Evolutionary conservation across 345 rosid species (phyloP).

Genomic region (Punica granatum): DNA sequence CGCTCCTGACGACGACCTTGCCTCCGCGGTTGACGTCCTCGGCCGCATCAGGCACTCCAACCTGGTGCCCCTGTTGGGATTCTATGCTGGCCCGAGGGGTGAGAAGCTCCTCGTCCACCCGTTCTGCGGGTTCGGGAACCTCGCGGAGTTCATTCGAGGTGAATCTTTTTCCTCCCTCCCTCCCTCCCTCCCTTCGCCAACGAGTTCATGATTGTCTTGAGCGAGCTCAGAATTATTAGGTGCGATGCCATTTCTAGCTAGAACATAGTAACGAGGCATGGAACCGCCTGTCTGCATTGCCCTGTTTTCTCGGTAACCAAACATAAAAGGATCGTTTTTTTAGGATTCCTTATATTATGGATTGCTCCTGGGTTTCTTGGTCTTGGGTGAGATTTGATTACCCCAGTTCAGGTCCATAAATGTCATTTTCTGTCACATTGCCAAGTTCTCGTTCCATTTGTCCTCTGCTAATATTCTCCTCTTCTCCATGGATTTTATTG

Average conservation of each 20-base stretch:
- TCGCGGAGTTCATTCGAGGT: slow-evolving; percentile 71
- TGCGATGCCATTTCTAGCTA: background rate
- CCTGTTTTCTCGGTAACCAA: too few relatives aligned
- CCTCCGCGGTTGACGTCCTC: slow-evolving; percentile 37
- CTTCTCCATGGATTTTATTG: background rate
- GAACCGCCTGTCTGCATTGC: too few relatives aligned
- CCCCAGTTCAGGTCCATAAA: too few relatives aligned
- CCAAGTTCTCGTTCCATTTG: too few relatives aligned
- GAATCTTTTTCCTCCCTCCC: slow-evolving; percentile 11
- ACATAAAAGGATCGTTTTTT: too few relatives aligned
- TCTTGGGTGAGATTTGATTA: too few relatives aligned
- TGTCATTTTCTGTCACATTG: too few relatives aligned
- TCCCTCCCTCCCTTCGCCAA: too few relatives aligned
- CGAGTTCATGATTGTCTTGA: background rate
- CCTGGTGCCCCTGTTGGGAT: slow-evolving; percentile 84
- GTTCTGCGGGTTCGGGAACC: slow-evolving; percentile 52
- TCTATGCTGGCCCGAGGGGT: slow-evolving; percentile 76
- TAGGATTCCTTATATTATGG: too few relatives aligned
- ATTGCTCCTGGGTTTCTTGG: too few relatives aligned
- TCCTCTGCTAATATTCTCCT: too few relatives aligned
- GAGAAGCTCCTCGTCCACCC: slow-evolving; percentile 94
- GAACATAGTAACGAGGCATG: too few relatives aligned
- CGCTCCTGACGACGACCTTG: slow-evolving; percentile 38
- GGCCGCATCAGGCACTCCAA: slow-evolving; percentile 65
- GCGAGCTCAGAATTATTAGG: background rate